Evolutionary conservation across 2,329 filamentous ascomycete species (phyloP), one percentile per base, ranked within the genome.

Genomic region (Neofusicoccum laricinum): DNA sequence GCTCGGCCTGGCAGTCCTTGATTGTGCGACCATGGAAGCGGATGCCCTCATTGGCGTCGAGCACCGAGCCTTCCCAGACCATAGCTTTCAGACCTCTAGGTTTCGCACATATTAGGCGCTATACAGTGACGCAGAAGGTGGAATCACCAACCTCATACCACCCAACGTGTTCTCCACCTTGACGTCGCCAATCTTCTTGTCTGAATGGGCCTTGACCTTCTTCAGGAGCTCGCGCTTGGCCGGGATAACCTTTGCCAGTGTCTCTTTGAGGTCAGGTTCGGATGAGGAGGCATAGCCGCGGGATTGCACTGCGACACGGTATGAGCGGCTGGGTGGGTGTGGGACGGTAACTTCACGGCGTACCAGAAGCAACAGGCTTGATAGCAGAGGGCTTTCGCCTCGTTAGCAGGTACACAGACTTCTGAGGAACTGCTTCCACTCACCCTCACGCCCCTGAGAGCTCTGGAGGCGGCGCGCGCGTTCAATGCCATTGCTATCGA

Each of bases 11-110:
- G 83, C 95, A 99, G 76, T 99, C 94, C 81, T 96, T 96, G 84
- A 99, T 99, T 68, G 93, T 97, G 73, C 90, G 90, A 76, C 95
- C 95, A 78, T 98, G 95, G 85, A 99, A 99, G 68, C 94, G 91
- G 76, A 99, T 99, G 66, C 95, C 95, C 81, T 98, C 93, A 74
- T 99, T 90, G 70, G 95, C 90, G 75, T 99, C 95, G 57, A 99
- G 88, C 25, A 98, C 94, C 11, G 93, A 97, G 51, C 95, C 95
- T 80, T 99, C 95, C 95, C 95, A 99, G 63, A 99, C 86, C 93
- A 99, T 97, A 70, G 93, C 91, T 82, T 97, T 97, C 70, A 99
- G 86, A 43, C 94, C 94, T 79, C 83, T 86, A 66, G 41, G 46
- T 48, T n/a, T 14, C 15, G 19, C 38, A 25, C 14, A 15, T 11